phyloP scores from a whole-genome alignment of 1,284 basidiomycete species.

The Porodaedalea pini region DNA sequence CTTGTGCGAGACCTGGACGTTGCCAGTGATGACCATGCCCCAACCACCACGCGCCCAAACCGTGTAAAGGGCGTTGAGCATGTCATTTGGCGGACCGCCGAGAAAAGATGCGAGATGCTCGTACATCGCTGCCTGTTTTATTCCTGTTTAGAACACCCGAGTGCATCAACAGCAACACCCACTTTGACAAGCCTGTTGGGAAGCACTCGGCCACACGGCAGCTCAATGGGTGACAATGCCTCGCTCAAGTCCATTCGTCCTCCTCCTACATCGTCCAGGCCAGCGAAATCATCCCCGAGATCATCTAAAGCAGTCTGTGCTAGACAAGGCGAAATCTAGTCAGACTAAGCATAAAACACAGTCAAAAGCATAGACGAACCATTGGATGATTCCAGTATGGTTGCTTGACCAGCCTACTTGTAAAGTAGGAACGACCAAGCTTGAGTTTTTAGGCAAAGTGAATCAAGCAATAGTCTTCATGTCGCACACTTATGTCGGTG shows the following conservation, averaged over 20 bases:
- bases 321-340: too few species aligned
- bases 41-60: constrained; percentile 77
- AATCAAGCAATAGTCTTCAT: too few species aligned
- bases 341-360: too few species aligned
- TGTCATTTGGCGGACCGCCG: constrained; percentile 70
- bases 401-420: too few species aligned
- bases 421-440: too few species aligned
- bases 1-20: constrained; percentile 69
- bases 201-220: constrained; percentile 50
- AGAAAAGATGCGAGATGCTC: constrained; percentile 70
- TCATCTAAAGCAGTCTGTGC: background rate
- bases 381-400: too few species aligned
- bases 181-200: constrained; percentile 49
- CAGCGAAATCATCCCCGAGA: background rate
- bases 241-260: constrained; percentile 7
- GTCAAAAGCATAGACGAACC: too few species aligned
- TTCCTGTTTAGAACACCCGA: background rate
- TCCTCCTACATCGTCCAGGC: background rate
- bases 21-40: constrained; percentile 91
- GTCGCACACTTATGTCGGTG: too few species aligned
- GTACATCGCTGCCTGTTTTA: constrained; percentile 74
- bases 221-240: constrained; percentile 40
- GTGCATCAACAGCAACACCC: constrained; percentile 1
- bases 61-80: constrained; percentile 68
- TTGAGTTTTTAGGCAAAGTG: too few species aligned